Conservation (phyloP, 805 yeast species). For the Ascoidea asiatica region DNA sequence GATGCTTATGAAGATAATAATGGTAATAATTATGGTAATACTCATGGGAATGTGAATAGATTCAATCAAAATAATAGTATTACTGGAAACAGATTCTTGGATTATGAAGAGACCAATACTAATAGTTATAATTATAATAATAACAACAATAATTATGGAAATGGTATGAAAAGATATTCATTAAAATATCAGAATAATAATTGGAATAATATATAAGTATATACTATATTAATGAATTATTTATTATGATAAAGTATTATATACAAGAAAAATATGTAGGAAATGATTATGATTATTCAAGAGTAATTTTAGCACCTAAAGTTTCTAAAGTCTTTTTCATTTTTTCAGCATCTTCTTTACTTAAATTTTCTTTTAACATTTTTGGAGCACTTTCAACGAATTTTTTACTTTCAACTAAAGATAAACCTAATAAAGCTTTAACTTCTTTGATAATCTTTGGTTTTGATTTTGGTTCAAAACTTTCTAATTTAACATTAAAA, state of each 20-base stretch:
- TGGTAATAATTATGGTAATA: neutral
- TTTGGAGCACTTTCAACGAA: slow-evolving; percentile 97
- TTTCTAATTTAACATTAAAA: slow-evolving; percentile 81
- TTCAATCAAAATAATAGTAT: neutral
- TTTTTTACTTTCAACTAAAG: slow-evolving; percentile 94
- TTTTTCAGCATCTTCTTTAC: slow-evolving; percentile 97
- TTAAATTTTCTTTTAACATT: slow-evolving; percentile 84
- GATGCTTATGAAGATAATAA: neutral
- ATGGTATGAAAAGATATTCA: neutral
- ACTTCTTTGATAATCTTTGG: slow-evolving; percentile 98
- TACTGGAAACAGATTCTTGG: neutral
- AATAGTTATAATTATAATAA: neutral
- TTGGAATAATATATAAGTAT: neutral
- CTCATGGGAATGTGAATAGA: neutral
- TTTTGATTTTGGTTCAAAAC: slow-evolving; percentile 88
- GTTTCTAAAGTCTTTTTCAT: slow-evolving; percentile 86
- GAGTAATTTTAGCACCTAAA: slow-evolving; percentile 82
- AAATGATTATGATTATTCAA: slow-evolving; percentile 43
- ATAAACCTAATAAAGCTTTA: slow-evolving; percentile 78
- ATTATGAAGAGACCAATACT: neutral
- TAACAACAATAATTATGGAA: neutral
- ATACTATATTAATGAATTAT: neutral
- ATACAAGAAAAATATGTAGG: neutral
- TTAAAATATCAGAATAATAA: neutral
- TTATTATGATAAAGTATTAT: neutral